Base-by-base conservation (phyloP, 2,329 filamentous ascomycete genomes). In the Tolypocladium paradoxum region DNA sequence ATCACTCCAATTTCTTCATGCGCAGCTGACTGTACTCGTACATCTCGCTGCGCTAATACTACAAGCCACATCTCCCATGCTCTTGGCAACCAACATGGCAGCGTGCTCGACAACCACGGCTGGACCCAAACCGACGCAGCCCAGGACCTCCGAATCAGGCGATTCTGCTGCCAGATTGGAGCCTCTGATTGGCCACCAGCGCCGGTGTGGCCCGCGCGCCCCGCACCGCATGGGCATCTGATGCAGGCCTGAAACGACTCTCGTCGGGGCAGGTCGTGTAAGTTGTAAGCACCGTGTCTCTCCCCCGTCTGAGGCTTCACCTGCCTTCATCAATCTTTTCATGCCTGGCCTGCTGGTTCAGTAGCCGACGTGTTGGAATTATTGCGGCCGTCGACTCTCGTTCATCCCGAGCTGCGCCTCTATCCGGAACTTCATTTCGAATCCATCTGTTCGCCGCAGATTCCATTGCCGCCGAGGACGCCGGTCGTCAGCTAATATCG, bases 151-250 rank as follows among this genome's bases (percentile, higher is more conserved):
- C 52, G n/a, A 59, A 65, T 65, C 53, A 59, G 60, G 61, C 55
- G 48, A 61, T 56, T 55, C 53, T 55, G 56, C 58, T 54, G 54
- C 29, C 48, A 8, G 9, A 55, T 50, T 9, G 24, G 33, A 29
- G 8, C 35, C 40, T 22, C 27, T 61, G 55, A 64, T 65, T 65
- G 63, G 64, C 54, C 55, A 58, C 52, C 55, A 9, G 56, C 20
- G 53, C 54, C 54, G 36, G 43, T 35, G 40, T 53, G 56, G 54
- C 52, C 60, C 55, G 57, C 56, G 55, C 55, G 46, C 51, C 9
- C 49, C 53, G 57, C 56, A 50, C 52, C 56, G 47, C 56, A 59
- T 52, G 59, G 60, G 51, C 53, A 55, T 55, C 49, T 51, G 49
- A 45, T 18, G 49, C 49, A 51, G 24, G 49, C 49, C 49, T 51